Evolutionary conservation across 352 stramenopile species (phyloP).

Genomic region (Phytophthora cactorum): DNA sequence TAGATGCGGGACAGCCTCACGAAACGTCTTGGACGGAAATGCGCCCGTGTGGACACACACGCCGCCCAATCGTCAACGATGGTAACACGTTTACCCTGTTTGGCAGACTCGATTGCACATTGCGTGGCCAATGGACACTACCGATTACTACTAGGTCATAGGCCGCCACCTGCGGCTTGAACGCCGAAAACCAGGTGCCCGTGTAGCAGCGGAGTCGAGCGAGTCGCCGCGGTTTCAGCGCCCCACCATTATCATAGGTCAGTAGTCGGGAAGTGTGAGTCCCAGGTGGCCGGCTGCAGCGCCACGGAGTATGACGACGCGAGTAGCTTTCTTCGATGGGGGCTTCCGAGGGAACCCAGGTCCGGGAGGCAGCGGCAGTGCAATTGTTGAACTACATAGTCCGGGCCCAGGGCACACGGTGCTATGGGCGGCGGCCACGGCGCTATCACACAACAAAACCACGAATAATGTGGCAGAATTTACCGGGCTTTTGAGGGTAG

Average conservation of each 20-base stretch:
- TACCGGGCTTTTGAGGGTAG: too few species aligned
- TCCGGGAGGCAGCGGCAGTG: too few species aligned
- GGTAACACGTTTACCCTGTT: conserved; percentile 78
- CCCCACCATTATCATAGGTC: conserved; percentile 17
- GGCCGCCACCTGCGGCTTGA: conserved; percentile 51
- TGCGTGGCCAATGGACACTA: conserved; percentile 83
- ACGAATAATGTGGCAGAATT: too few species aligned
- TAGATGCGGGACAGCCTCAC: conserved; percentile 91
- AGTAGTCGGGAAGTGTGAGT: conserved; percentile 10
- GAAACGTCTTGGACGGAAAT: conserved; percentile 91
- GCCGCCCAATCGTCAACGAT: conserved; percentile 79
- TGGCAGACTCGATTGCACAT: conserved; percentile 88
- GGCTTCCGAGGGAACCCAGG: too few species aligned
- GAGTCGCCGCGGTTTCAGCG: conserved; percentile 20
- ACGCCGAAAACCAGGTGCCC: conserved; percentile 16
- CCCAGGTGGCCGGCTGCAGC: too few species aligned
- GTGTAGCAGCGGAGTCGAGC: conserved; percentile 3
- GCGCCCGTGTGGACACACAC: conserved; percentile 89
- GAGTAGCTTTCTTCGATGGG: too few species aligned
- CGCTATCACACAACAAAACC: too few species aligned
- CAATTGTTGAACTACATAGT: too few species aligned
- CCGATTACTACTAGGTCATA: conserved; percentile 92
- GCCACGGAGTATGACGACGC: too few species aligned
- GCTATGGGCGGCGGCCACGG: too few species aligned
- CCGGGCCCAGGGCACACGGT: too few species aligned